Base-by-base conservation (phyloP, 768 basidiomycete species). In the Rickenella mellea region DNA sequence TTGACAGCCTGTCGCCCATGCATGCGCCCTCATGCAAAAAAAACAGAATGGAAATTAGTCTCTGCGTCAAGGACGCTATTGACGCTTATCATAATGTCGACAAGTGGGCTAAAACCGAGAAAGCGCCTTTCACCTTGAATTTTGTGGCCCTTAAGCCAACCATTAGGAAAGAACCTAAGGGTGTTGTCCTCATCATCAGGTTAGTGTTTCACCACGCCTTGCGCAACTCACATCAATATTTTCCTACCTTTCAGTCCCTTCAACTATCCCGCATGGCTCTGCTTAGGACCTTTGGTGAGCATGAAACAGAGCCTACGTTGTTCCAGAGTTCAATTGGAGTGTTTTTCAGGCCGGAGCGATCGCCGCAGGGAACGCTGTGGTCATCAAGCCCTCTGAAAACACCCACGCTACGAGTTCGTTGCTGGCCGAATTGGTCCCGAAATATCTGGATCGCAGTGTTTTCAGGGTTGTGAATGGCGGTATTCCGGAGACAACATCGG, bases 311-410 rank as follows among this genome's bases (percentile, higher is more conserved):
- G 17, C 30, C 17, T 24, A 32, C 27, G 24, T 46, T 17, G 7
- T 41, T 31, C 26, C 1, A 14, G 4, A 26, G 32, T 17, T 25
- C 31, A 38, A 29, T 14, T 42, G 22, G 30, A 32, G 31, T 40
- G 26, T 47, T 68, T 64, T 32, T 19, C 30, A 48, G 47, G 24
- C 70, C 32, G 80, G 80, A 8, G 89, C 89, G 1, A 73, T 93
- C 29, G 80, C 87, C 0, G 84, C 87, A 2, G 90, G 90, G 5
- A 80, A 80, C 51, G 67, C 82, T 0, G 75, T 73, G 3, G 60
- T 82, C 4, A 33, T 90, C 40, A 92, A 92, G 56, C 83, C 84
- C 1, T 83, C 89, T 1, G 90, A 92, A 53, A 60, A 74, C 2
- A 63, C 74, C 0, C 74, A 80, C 0, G 69, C 72, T 1, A 62